Percentiles rank a stretch among this genome's conserved stretches.
These are phyloP conservation scores for Kodamaea plutei DNA, from an alignment of 1,139 yeast species.

Conservation along the genomic window DNA sequence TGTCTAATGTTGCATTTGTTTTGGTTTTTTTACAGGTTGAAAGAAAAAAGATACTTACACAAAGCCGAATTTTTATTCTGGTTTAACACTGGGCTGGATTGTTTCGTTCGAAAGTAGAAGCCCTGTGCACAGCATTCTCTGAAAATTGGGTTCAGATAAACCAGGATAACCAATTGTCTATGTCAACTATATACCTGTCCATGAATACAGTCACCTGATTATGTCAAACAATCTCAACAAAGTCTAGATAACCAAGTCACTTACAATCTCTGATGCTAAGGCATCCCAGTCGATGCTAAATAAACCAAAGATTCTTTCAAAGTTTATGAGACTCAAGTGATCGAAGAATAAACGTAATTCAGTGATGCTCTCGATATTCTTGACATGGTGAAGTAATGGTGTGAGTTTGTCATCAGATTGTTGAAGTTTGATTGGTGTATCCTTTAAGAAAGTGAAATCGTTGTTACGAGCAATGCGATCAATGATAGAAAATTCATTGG, in stretches of 20 bases:
- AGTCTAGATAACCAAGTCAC: conserved; percentile 45
- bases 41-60: no score
- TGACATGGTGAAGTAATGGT: conserved; percentile 50
- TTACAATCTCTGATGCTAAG: conserved; percentile 51
- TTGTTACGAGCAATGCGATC: conserved; percentile 46
- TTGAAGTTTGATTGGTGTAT: conserved; percentile 28
- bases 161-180: no score
- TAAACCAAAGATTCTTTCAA: conserved; percentile 67
- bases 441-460: conserved; percentile 34
- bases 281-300: conserved; percentile 42
- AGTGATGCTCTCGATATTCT: conserved; percentile 39
- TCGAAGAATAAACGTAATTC: conserved; percentile 67
- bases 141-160: no score
- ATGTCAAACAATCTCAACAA: no score
- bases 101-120: no score
- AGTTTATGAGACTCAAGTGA: conserved; percentile 64
- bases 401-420: conserved; percentile 20
- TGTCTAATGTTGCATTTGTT: not conserved
- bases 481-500: conserved; percentile 36
- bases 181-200: no score
- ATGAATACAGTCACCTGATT: no score
- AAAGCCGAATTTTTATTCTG: no score
- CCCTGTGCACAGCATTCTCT: no score
- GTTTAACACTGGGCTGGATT: no score
- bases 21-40: not conserved